Conservation (phyloP, 495 filamentous ascomycete species). For the Podospora didyma region DNA sequence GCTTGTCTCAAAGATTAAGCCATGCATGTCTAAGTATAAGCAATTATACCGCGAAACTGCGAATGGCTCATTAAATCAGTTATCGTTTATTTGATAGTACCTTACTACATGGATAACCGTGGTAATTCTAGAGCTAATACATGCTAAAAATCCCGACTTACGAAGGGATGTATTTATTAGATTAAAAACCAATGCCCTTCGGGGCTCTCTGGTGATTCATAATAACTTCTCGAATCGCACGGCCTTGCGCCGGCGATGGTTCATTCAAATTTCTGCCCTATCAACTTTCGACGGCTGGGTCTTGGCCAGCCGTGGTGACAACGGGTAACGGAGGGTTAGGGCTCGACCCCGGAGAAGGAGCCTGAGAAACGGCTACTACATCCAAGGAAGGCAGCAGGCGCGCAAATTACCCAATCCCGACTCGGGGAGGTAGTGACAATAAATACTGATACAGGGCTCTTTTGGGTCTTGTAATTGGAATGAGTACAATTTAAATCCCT, state of each 20-base stretch:
- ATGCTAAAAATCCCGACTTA: slow-evolving; percentile 63
- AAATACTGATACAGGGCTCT: slow-evolving; percentile 55
- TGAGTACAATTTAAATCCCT: slow-evolving; percentile 47
- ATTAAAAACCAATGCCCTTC: slow-evolving; percentile 64
- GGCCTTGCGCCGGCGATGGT: slow-evolving; percentile 60
- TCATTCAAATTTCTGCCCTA: slow-evolving; percentile 67
- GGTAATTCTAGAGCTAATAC: slow-evolving; percentile 74
- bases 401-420: slow-evolving; percentile 52
- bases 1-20: slow-evolving; percentile 73
- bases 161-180: slow-evolving; percentile 67
- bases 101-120: slow-evolving; percentile 69
- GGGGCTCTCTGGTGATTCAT: slow-evolving; percentile 62
- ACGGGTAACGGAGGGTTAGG: slow-evolving; percentile 53
- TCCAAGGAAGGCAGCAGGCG: slow-evolving; percentile 45
- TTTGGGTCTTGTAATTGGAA: slow-evolving; percentile 42
- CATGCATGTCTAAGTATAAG: slow-evolving; percentile 71
- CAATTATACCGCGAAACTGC: slow-evolving; percentile 67
- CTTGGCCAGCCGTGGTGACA: slow-evolving; percentile 50
- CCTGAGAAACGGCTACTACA: slow-evolving; percentile 44
- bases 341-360: slow-evolving; percentile 44
- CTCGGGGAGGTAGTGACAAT: slow-evolving; percentile 45
- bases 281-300: slow-evolving; percentile 59
- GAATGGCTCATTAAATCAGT: slow-evolving; percentile 71
- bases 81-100: slow-evolving; percentile 72
- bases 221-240: slow-evolving; percentile 63